Percentiles rank a stretch among this genome's conserved stretches.
Conservation (phyloP, 164 flowering plant genomes). For the Malania oleifera region DNA sequence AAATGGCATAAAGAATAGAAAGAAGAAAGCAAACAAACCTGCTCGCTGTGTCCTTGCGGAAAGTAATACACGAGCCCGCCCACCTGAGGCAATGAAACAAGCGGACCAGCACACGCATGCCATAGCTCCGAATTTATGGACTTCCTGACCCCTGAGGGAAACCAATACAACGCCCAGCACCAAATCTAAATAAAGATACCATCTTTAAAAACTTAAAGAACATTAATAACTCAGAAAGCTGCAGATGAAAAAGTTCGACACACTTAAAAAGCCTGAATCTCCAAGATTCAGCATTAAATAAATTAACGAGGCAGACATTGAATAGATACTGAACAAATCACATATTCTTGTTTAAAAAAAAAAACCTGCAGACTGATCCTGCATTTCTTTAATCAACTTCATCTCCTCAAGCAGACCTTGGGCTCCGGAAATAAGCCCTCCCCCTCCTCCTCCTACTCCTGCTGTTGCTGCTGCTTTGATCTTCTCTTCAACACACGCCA, state of each 20-base stretch:
- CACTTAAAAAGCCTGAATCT: background rate
- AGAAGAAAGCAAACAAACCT: conserved; percentile 40
- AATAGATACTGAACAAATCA: no score
- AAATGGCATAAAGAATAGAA: background rate
- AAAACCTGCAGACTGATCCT: conserved; percentile 63
- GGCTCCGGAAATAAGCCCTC: conserved; percentile 32
- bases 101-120: conserved; percentile 99
- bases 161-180: background rate
- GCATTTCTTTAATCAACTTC: conserved; percentile 77
- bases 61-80: conserved; percentile 90
- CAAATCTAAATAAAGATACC: background rate
- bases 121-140: conserved; percentile 81
- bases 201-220: background rate
- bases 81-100: conserved; percentile 82
- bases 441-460: no score
- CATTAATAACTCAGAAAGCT: background rate
- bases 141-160: conserved; percentile 61
- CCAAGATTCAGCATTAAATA: conserved; percentile 1
- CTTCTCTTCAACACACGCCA: conserved; percentile 57
- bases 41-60: conserved; percentile 99
- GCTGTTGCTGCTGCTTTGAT: no score
- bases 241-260: background rate
- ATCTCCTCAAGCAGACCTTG: conserved; percentile 62
- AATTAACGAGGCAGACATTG: background rate
- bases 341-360: background rate